Evolutionary conservation across 805 yeast genomes (phyloP).

Genomic region (Wickerhamomyces chaumierensis): DNA sequence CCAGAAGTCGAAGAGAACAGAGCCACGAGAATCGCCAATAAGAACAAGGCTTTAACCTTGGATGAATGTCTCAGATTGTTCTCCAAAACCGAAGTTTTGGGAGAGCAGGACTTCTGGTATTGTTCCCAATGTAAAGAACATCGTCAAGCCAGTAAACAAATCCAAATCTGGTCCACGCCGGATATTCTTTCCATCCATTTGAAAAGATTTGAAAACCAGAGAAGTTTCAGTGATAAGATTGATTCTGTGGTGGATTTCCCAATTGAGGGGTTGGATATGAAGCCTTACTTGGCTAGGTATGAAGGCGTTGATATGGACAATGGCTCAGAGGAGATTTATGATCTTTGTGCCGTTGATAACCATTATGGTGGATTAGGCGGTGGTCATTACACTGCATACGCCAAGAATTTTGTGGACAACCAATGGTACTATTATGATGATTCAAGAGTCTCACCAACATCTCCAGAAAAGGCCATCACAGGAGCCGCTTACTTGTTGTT

Average conservation of each 20-base stretch:
- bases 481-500: slow-evolving; percentile 84
- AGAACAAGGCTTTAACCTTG: slow-evolving; percentile 38
- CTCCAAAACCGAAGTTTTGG: slow-evolving; percentile 72
- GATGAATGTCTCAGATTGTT: slow-evolving; percentile 68
- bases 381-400: slow-evolving; percentile 93
- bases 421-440: slow-evolving; percentile 91
- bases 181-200: slow-evolving; percentile 83
- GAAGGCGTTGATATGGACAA: slow-evolving; percentile 3
- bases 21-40: slow-evolving; percentile 16
- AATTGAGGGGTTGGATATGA: slow-evolving; percentile 66
- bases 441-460: slow-evolving; percentile 52
- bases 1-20: slow-evolving; percentile 41
- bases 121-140: slow-evolving; percentile 87
- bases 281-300: slow-evolving; percentile 33
- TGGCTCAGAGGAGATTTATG: slow-evolving; percentile 40
- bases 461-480: slow-evolving; percentile 49
- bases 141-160: slow-evolving; percentile 80
- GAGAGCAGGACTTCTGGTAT: slow-evolving; percentile 87
- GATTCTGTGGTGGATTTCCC: slow-evolving; percentile 82
- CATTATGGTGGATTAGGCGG: slow-evolving; percentile 96
- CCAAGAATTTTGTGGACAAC: slow-evolving; percentile 60
- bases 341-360: slow-evolving; percentile 85
- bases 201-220: slow-evolving; percentile 77
- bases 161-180: slow-evolving; percentile 90
- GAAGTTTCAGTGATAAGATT: slow-evolving; percentile 83